phyloP scores from a whole-genome alignment of 257 asterid species.

The Petunia axillaris region DNA sequence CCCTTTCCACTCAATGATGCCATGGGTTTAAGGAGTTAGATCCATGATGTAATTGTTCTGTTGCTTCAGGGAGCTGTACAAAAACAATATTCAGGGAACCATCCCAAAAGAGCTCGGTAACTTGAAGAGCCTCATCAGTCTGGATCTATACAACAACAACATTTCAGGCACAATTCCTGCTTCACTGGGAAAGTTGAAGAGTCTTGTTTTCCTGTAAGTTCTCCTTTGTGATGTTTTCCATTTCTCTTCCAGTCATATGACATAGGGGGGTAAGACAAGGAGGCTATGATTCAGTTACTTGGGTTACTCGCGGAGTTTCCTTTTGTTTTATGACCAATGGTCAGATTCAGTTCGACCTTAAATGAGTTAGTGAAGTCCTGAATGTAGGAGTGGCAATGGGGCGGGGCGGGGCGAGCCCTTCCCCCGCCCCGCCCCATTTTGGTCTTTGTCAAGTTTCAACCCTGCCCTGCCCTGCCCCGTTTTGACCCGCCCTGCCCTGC shows the following conservation, averaged over 20 bases:
- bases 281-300: neutral
- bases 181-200: constrained; percentile 75
- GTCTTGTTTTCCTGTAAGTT: constrained; percentile 89
- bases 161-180: constrained; percentile 75
- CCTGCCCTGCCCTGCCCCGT: too few relatives aligned
- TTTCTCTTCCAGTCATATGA: neutral
- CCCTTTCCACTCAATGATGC: neutral
- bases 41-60: constrained; percentile 26
- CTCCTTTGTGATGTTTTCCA: constrained; percentile 3
- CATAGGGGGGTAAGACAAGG: neutral
- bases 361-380: neutral
- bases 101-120: constrained; percentile 87
- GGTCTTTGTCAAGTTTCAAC: too few relatives aligned
- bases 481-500: too few relatives aligned
- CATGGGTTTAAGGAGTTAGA: constrained; percentile 16
- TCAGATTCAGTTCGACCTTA: neutral
- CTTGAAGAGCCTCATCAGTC: constrained; percentile 82
- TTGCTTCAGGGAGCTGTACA: constrained; percentile 79
- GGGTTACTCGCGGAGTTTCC: constrained; percentile 2
- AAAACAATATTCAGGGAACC: constrained; percentile 77
- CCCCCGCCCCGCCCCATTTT: too few relatives aligned
- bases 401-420: too few relatives aligned
- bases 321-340: constrained; percentile 2
- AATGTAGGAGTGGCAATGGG: too few relatives aligned
- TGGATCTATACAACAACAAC: constrained; percentile 95